Evolutionary conservation across 306 rosid species (phyloP).

Genomic region (Vigna trinervia): DNA sequence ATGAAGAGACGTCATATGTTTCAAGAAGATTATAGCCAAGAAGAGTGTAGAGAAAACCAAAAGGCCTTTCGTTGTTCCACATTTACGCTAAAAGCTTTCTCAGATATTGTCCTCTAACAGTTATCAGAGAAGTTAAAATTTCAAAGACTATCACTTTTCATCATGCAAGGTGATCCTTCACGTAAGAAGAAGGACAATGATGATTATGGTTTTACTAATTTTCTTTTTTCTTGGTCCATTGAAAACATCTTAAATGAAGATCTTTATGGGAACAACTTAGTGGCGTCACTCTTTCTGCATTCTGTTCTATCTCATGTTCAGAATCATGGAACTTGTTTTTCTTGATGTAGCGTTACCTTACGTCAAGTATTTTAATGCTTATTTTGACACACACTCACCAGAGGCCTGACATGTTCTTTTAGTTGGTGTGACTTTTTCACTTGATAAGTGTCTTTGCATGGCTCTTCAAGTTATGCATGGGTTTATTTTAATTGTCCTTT

Average conservation of each 20-base stretch:
- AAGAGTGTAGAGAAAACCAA: background rate
- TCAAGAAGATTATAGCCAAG: background rate
- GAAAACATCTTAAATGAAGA: constrained; percentile 52
- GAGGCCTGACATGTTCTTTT: background rate
- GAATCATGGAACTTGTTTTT: background rate
- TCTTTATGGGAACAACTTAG: constrained; percentile 43
- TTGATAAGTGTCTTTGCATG: background rate
- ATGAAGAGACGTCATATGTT: background rate
- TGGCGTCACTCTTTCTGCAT: background rate
- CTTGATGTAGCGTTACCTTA: background rate
- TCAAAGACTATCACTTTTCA: no score
- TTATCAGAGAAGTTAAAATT: background rate
- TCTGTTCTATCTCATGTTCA: background rate
- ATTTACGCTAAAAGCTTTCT: background rate
- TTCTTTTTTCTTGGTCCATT: constrained; percentile 63
- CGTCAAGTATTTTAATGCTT: background rate
- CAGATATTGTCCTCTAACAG: background rate
- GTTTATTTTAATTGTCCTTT: background rate
- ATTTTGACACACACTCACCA: background rate
- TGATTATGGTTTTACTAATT: constrained; percentile 48
- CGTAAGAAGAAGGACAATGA: constrained; percentile 16
- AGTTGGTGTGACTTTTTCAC: background rate
- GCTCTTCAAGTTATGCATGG: background rate
- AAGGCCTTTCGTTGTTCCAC: background rate
- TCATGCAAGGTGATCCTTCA: constrained; percentile 23